Base-by-base conservation (phyloP, 768 basidiomycete genomes). In the Pleurotus salmoneostramineus region DNA sequence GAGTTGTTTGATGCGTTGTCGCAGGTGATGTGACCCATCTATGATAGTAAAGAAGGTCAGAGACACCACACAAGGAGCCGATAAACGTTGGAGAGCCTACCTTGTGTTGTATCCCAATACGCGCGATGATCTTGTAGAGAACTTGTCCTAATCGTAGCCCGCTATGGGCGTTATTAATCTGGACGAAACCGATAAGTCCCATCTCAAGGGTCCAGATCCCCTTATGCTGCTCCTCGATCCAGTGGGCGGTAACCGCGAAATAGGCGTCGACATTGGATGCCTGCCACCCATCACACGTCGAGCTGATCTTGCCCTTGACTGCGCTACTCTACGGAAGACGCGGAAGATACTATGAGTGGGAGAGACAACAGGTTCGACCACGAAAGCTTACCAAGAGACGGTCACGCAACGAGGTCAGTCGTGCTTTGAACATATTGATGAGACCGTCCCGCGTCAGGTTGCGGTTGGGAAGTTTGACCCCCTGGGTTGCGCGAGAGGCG, bases 211-310 rank as follows among this genome's bases (percentile, higher is more conserved):
- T 56, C 72, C 71, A 77, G 6, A 63, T 46, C 0, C 60, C 58
- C 6, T 63, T 58, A 1, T 34, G 15, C 0, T 14, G 49, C 60
- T 74, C 71, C 34, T 75, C 71, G 44, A 75, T 71, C 74, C 76
- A 78, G 51, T 74, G 72, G 0, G 66, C 72, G 0, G 71, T 78
- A 4, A 74, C 70, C 0, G 68, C 75, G 61, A 74, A 73, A 61
- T 78, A 79, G 1, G 63, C 68, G 61, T 77, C 74, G 1, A 60
- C 58, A 58, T 73, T 76, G 6, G 36, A 50, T 2, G 76, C 76
- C 49, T 74, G 74, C 77, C 75, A 77, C 11, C 67, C 73, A 62
- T 78, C 71, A 61, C 73, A 73, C 3, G 74, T 78, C 6, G 72
- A 17, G 42, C 62, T 70, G 37, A 74, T 45, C 7, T 37, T 34